Base-by-base conservation (phyloP, 1,139 yeast species). In the Arxiozyma heterogenica region DNA sequence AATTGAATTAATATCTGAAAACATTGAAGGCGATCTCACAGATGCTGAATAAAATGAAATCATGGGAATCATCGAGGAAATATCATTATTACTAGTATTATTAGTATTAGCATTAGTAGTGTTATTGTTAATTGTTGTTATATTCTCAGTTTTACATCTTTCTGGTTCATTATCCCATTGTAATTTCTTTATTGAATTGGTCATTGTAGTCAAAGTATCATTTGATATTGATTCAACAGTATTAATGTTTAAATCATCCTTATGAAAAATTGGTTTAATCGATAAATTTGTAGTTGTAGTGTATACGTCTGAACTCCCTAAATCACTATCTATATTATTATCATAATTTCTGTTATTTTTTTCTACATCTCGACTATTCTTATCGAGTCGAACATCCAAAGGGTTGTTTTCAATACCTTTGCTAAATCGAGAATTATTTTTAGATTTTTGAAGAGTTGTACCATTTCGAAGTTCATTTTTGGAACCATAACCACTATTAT, bases 21-120 rank as follows among this genome's bases (percentile, higher is more conserved):
- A 71, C 2, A 71, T 69, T 1, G 71, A 67, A 4, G 47, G 25
- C 0, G 74, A 71, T 51, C 70, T 65, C 7, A 67, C 58, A 0
- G 81, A 80, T 1, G 72, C 65, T 1, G 82, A 78, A 23, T 75
- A 70, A 47, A 79, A 70, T 21, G 84, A 80, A 56, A 79, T 74
- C 50, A 80, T 66, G 0, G 85, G 84, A 4, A 72, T 73, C 23
- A 83, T 79, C 58, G 82, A 77, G 48, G 76, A 69, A 30, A 41
- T 44, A 27, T 52, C 54, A 22, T 42, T 44, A 17, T 21, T 46
- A 21, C 15, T 46, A 20, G 12, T 34, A 38, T 3, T 38, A 20
- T 18, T 41, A 41, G 11, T 41, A 41, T 41, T 41, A 41, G 11
- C 20, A 41, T 17, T 41, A 18, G 18, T 41, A 18, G 18, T 41